Conservation (phyloP, 495 filamentous ascomycete genomes). For the Hyaloscypha bicolor region DNA sequence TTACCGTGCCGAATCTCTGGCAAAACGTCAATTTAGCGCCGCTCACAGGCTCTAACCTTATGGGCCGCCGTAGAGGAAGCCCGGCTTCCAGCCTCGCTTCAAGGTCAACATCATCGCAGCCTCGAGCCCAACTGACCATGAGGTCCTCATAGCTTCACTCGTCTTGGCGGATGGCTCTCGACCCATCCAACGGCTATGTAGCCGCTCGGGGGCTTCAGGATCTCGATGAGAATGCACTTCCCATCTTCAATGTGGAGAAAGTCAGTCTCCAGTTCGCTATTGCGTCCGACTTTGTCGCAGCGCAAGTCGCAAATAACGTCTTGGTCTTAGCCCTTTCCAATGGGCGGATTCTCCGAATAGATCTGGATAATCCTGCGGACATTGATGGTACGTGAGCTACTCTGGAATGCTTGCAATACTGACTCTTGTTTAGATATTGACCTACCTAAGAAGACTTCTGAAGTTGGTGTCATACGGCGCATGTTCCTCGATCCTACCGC, state of each 20-base stretch:
- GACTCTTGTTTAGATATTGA: constrained; percentile 73
- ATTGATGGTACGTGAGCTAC: constrained; percentile 73
- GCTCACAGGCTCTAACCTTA: not conserved
- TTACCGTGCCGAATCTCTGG: no score
- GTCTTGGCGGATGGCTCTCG: constrained; percentile 36
- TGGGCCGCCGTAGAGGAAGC: not conserved
- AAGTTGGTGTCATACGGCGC: constrained; percentile 86
- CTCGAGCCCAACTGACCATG: constrained; percentile 28
- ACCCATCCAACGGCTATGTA: constrained; percentile 50
- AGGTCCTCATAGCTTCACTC: constrained; percentile 25
- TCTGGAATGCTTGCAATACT: not conserved
- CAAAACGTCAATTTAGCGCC: no score
- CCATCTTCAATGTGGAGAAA: constrained; percentile 90
- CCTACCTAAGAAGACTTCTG: constrained; percentile 88
- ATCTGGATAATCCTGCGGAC: constrained; percentile 89
- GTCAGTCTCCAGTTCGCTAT: constrained; percentile 91
- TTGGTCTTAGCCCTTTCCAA: constrained; percentile 87
- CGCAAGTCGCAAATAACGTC: constrained; percentile 97
- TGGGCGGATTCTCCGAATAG: constrained; percentile 87
- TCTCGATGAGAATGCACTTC: constrained; percentile 63
- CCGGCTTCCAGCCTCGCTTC: constrained; percentile 22
- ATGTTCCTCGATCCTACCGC: constrained; percentile 98
- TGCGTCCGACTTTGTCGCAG: constrained; percentile 91
- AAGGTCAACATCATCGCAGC: constrained; percentile 26
- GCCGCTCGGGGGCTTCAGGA: constrained; percentile 52